A percentile compares a stretch with the other conserved stretches of the same genome.
phyloP scores from a whole-genome alignment of 176 grass and related monocot species.

The Aegilops tauschii region DNA sequence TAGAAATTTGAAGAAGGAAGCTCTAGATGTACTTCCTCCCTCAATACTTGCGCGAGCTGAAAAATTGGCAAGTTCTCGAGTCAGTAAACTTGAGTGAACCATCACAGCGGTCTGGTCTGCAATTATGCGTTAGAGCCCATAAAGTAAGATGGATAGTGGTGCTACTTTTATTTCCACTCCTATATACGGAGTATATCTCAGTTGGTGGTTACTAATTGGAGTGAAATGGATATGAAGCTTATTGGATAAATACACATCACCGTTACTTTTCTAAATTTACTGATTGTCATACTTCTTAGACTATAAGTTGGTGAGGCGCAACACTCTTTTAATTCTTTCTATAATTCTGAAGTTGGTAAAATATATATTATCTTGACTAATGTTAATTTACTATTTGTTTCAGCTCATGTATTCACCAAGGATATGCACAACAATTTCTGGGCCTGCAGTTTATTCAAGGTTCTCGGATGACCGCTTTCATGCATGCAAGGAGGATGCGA shows the following conservation, averaged over 20 bases:
- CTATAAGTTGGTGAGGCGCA: slow-evolving; percentile 23
- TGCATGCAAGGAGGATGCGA: slow-evolving; percentile 62
- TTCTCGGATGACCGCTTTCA: slow-evolving; percentile 67
- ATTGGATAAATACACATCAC: slow-evolving; percentile 10
- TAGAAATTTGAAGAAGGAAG: neutral
- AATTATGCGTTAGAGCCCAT: neutral
- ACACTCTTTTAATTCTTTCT: slow-evolving; percentile 17
- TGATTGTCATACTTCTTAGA: slow-evolving; percentile 27
- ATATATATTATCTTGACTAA: slow-evolving; percentile 10
- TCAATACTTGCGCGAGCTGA: no score
- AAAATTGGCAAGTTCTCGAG: no score
- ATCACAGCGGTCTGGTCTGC: neutral
- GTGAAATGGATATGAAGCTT: slow-evolving; percentile 1
- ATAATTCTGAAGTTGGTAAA: slow-evolving; percentile 10
- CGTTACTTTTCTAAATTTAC: neutral
- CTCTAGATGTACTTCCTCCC: no score
- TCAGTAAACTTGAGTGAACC: neutral
- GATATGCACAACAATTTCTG: slow-evolving; percentile 55
- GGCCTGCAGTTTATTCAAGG: slow-evolving; percentile 47
- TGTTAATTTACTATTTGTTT: slow-evolving; percentile 17
- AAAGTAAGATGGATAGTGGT: neutral
- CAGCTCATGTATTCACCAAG: slow-evolving; percentile 89
- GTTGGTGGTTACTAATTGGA: neutral
- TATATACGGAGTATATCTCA: no score
- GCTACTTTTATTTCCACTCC: no score